Evolutionary conservation across 1,284 basidiomycete genomes (phyloP).

Genomic region (Trametes sp.): DNA sequence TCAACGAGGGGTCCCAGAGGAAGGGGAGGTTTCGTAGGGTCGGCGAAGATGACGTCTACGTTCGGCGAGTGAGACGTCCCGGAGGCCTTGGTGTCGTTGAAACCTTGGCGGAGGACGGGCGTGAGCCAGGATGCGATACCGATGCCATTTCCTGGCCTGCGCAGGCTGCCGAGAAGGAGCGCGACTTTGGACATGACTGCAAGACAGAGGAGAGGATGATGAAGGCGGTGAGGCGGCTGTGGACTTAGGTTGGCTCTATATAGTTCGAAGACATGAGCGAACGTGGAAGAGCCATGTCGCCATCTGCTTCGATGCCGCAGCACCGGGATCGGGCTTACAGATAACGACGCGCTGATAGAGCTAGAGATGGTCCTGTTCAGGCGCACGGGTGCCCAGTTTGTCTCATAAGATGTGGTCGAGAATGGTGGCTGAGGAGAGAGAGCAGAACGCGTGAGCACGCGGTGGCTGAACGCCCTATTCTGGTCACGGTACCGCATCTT

Average conservation of each 20-base stretch:
- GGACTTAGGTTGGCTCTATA: neutral
- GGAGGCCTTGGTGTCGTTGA: slow-evolving; percentile 23
- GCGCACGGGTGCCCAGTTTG: too few relatives aligned
- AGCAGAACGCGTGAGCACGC: neutral
- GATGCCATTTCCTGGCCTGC: slow-evolving; percentile 37
- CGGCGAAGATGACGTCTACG: slow-evolving; percentile 34
- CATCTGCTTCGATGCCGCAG: slow-evolving; percentile 13
- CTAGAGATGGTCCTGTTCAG: too few relatives aligned
- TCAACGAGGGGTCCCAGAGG: slow-evolving; percentile 41
- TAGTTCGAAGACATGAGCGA: slow-evolving; percentile 11
- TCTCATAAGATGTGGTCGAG: too few relatives aligned
- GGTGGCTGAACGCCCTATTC: neutral
- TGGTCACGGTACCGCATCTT: neutral
- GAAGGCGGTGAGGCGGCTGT: neutral
- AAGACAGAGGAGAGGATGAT: neutral
- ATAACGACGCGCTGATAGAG: neutral
- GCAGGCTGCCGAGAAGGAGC: slow-evolving; percentile 40
- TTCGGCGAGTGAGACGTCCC: neutral
- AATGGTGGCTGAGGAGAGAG: neutral
- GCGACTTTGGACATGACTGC: slow-evolving; percentile 34
- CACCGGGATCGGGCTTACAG: slow-evolving; percentile 12
- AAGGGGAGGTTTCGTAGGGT: slow-evolving; percentile 35
- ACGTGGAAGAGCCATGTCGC: slow-evolving; percentile 18
- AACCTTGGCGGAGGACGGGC: slow-evolving; percentile 31
- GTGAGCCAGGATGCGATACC: slow-evolving; percentile 40